Evolutionary conservation across 1,284 basidiomycete genomes (phyloP).

Genomic region (Heliocybe sulcata): DNA sequence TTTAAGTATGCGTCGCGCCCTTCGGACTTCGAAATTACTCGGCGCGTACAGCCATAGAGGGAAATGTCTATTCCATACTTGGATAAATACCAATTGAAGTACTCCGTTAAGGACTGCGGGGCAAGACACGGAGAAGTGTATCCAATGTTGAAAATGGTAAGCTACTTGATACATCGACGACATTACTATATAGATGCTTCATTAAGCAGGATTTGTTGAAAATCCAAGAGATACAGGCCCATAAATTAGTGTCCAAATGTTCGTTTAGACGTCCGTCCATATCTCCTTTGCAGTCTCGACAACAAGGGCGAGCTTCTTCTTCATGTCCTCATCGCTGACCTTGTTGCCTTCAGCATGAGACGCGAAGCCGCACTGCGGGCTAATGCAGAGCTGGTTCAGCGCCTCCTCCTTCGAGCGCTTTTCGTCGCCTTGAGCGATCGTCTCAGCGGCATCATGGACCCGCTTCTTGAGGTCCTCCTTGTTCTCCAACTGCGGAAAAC

Average conservation of each 20-base stretch:
- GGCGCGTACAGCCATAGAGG: not conserved
- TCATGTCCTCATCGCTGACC: constrained; percentile 44
- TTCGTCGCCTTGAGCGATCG: constrained; percentile 44
- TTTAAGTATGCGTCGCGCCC: not conserved
- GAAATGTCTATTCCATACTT: not conserved
- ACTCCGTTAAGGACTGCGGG: too few species aligned
- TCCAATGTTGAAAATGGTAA: not conserved
- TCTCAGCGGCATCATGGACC: constrained; percentile 57
- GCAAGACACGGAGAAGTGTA: not conserved
- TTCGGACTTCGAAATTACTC: not conserved
- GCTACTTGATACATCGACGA: not conserved
- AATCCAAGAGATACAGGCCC: not conserved
- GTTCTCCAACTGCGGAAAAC: constrained; percentile 44
- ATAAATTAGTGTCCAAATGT: not conserved
- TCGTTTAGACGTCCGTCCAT: constrained; percentile 24
- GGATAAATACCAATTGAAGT: too few species aligned
- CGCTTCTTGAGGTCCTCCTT: constrained; percentile 49
- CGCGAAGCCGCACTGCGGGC: constrained; percentile 73
- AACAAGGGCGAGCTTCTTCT: constrained; percentile 45
- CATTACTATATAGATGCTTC: not conserved
- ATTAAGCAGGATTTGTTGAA: constrained; percentile 1
- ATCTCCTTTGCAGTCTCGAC: constrained; percentile 44
- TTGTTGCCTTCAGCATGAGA: constrained; percentile 61
- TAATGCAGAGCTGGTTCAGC: constrained; percentile 61
- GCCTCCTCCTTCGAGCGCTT: constrained; percentile 47